phyloP scores from a whole-genome alignment of 768 basidiomycete genomes.

The Lepiota subincarnata region DNA sequence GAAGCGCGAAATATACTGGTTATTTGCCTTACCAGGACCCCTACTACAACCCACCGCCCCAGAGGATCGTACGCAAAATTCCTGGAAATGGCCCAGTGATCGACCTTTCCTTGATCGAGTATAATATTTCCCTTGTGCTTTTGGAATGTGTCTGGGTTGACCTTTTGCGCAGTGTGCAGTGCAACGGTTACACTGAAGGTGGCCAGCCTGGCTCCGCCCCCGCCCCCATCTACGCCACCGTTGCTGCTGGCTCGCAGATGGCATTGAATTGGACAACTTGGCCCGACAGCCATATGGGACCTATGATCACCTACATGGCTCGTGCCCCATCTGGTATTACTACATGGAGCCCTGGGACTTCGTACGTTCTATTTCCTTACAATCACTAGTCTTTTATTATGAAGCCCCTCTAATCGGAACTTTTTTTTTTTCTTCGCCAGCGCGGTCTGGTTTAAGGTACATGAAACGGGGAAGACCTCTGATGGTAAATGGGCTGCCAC shows the following conservation, averaged over 20 bases:
- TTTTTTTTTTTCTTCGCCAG: slow-evolving; percentile 19
- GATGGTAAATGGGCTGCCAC: slow-evolving; percentile 42
- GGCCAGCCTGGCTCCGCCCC: slow-evolving; percentile 26
- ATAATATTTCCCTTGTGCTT: background rate
- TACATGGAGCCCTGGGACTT: slow-evolving; percentile 32
- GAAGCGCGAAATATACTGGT: slow-evolving; percentile 28
- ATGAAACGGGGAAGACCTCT: slow-evolving; percentile 35
- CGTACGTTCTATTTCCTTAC: slow-evolving; percentile 18
- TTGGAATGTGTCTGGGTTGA: background rate
- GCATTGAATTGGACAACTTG: slow-evolving; percentile 37
- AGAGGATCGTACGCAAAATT: slow-evolving; percentile 31
- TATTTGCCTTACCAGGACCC: slow-evolving; percentile 32
- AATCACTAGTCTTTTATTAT: too few species aligned
- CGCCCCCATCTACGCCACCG: slow-evolving; percentile 32
- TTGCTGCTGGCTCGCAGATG: slow-evolving; percentile 34
- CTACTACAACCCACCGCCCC: background rate
- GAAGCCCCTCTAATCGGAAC: too few species aligned
- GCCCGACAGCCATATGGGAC: slow-evolving; percentile 36
- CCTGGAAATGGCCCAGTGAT: slow-evolving; percentile 26
- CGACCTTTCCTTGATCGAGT: slow-evolving; percentile 6
- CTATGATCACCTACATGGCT: slow-evolving; percentile 42
- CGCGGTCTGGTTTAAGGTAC: slow-evolving; percentile 48
- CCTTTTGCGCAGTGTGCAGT: slow-evolving; percentile 23
- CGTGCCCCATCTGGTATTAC: slow-evolving; percentile 39
- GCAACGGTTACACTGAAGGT: slow-evolving; percentile 24